Evolutionary conservation across 1,139 yeast genomes (phyloP), one percentile per base, ranked within the genome.

Genomic region (Schwanniomyces etchellsii): DNA sequence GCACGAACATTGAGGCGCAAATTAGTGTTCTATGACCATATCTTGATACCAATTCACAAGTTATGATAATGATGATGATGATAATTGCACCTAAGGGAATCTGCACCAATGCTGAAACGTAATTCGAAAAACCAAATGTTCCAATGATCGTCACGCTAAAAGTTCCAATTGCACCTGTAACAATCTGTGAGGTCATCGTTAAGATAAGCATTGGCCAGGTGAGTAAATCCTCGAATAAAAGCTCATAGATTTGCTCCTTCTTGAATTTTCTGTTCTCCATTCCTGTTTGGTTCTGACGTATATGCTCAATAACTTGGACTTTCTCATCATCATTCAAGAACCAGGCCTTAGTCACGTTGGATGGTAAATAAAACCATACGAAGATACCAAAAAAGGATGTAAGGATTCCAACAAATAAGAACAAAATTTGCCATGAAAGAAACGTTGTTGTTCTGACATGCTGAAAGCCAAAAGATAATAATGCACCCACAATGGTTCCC

Each of bases 401-500:
- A 9, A 61, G 35, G 2, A 57, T 24, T 1, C 70, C 70, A 55
- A 63, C 59, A 10, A 60, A 41, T 24, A 64, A 38, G 39, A 60
- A 64, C 28, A 63, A 48, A 7, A 64, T 60, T 43, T 64, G 68
- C 69, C 69, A 63, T 17, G 63, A 53, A 17, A 45, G 48, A 27
- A 60, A 27, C 18, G 34, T 29, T 14, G 37, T 29, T 13, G 50
- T 42, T 26, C 50, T 47, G n/a, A 63, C 57, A 38, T 61, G 65
- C 42, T 63, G 70, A 38, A 64, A 64, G 1, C 52, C 69, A 49
- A 52, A 65, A 0, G 70, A 63, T 17, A 65, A 45, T 6, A 63
- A 46, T 1, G 68, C 61, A 4, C 72, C 72, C 4, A 60, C 44
- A 18, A 65, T 61, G 4, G 68, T 61, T 5, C 65, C 65, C 4